Evolutionary conservation across 805 yeast species (phyloP).

Genomic region (Myxozyma neglecta): DNA sequence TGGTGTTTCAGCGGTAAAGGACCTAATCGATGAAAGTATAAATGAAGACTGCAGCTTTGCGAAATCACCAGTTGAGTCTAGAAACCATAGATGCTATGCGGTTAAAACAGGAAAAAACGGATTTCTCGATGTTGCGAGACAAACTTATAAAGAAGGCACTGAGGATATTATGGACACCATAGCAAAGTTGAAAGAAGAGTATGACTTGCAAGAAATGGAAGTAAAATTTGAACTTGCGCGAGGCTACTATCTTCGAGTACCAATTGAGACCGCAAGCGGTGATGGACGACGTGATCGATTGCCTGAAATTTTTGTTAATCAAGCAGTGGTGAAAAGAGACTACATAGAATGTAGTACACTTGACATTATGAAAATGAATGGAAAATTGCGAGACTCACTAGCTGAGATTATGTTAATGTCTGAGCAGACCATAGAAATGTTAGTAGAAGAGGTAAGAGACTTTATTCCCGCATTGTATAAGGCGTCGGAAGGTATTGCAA

Average conservation of each 20-base stretch:
- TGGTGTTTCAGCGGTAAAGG: conserved; percentile 34
- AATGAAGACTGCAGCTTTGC: conserved; percentile 51
- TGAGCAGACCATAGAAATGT: conserved; percentile 43
- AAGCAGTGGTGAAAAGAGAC: conserved; percentile 34
- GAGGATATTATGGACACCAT: conserved; percentile 43
- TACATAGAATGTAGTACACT: conserved; percentile 46
- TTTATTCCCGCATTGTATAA: conserved; percentile 44
- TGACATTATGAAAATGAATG: conserved; percentile 45
- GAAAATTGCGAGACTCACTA: conserved; percentile 44
- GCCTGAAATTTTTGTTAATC: conserved; percentile 44
- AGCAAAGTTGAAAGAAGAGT: conserved; percentile 34
- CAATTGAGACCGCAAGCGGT: not conserved
- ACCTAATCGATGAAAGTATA: conserved; percentile 40
- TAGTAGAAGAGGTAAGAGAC: conserved; percentile 37
- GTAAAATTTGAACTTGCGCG: conserved; percentile 42
- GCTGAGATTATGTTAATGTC: conserved; percentile 48
- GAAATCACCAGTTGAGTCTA: conserved; percentile 43
- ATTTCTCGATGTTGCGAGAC: conserved; percentile 47
- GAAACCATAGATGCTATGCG: conserved; percentile 49
- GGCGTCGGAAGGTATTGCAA: conserved; percentile 47
- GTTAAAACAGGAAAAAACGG: conserved; percentile 50
- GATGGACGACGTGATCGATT: conserved; percentile 25
- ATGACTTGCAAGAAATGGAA: conserved; percentile 37
- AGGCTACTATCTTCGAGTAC: conserved; percentile 45
- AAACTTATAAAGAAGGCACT: conserved; percentile 43